phyloP scores from a whole-genome alignment of 75 land plant species.

The Cupressus sempervirens region DNA sequence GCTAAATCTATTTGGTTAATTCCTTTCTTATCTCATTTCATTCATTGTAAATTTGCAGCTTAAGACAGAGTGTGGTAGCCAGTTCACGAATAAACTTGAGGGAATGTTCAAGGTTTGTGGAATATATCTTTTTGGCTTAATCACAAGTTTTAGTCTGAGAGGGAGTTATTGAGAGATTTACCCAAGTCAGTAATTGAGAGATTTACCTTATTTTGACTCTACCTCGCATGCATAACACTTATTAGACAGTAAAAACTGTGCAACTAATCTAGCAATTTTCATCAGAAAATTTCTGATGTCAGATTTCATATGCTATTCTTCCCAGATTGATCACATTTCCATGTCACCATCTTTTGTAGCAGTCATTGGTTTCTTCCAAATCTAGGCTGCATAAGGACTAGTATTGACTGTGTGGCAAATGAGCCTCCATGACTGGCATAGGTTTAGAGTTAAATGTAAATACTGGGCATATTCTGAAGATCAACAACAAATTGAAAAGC shows the following conservation, averaged over 20 bases:
- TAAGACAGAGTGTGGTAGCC: constrained; percentile 99
- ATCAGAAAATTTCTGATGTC: not conserved
- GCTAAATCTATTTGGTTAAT: not conserved
- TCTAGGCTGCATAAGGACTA: not conserved
- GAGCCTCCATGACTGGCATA: not conserved
- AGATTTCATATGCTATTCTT: not conserved
- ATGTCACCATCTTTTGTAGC: not conserved
- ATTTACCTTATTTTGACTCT: not conserved
- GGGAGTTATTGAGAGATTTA: not conserved
- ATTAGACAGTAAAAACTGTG: not conserved
- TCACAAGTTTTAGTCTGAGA: not conserved
- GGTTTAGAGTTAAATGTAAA: not conserved
- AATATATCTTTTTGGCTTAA: not conserved
- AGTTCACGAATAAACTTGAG: constrained; percentile 98
- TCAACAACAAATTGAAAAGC: not conserved
- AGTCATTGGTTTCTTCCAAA: not conserved
- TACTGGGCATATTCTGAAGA: not conserved
- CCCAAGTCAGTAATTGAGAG: not conserved
- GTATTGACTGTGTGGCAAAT: not conserved
- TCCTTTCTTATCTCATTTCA: not conserved
- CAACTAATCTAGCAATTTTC: not conserved
- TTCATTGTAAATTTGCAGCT: constrained; percentile 54
- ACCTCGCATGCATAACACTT: not conserved
- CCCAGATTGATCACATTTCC: not conserved
- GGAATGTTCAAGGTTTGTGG: constrained; percentile 96